A percentile compares a stretch with the other conserved stretches of the same genome.
These are phyloP conservation scores for Jamesozyma piceae DNA, from an alignment of 805 yeast genomes.

Conservation along the genomic window DNA sequence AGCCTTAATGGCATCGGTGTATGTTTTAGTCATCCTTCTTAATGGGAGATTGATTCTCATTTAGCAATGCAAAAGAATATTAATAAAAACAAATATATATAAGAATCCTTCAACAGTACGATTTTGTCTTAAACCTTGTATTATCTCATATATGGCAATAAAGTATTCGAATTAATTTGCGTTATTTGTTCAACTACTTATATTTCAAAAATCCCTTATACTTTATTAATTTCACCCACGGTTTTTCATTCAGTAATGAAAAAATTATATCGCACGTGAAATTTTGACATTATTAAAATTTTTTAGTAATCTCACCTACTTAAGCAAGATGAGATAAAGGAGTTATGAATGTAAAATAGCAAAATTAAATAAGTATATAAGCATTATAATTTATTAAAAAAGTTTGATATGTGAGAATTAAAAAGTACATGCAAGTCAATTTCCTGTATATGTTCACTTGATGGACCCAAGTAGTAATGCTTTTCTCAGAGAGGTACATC, in stretches of 20 bases:
- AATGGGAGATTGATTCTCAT: constrained; percentile 14
- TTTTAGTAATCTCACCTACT: too few species aligned
- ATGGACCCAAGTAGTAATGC: background rate
- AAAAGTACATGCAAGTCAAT: background rate
- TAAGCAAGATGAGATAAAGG: too few species aligned
- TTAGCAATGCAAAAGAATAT: background rate
- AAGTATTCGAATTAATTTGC: background rate
- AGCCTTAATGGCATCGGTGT: constrained; percentile 70
- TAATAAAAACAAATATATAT: background rate
- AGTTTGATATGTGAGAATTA: background rate
- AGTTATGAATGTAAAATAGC: too few species aligned
- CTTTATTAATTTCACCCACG: background rate
- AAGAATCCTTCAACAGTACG: too few species aligned
- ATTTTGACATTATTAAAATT: too few species aligned
- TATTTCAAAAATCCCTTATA: background rate
- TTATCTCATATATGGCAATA: background rate
- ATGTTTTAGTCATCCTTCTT: constrained; percentile 21
- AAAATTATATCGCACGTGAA: background rate
- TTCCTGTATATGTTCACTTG: background rate
- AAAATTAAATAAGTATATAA: too few species aligned
- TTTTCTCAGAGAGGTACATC: constrained; percentile 29
- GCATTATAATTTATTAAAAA: background rate
- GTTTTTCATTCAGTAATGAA: background rate
- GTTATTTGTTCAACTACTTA: background rate
- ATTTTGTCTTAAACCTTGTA: background rate